A percentile compares a stretch with the other conserved stretches of the same genome.
Conservation (phyloP, 768 basidiomycete species). For the Leucocoprinus leucothites region DNA sequence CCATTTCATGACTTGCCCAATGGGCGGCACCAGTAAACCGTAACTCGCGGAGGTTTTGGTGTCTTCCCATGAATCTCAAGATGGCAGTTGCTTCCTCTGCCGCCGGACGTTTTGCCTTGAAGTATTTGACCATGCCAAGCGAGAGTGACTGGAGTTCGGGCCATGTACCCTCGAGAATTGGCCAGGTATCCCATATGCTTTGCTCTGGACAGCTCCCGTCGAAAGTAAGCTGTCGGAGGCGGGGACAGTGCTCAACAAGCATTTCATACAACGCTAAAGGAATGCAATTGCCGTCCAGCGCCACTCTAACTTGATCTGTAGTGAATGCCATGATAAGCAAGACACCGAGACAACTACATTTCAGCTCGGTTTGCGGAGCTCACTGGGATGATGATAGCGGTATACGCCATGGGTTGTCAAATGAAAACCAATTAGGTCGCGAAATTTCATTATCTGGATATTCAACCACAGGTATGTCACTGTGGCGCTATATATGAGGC, state of each 20-base stretch:
- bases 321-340: background rate
- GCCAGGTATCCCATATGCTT: constrained; percentile 3
- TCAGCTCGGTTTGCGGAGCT: background rate
- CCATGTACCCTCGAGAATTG: background rate
- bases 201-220: constrained; percentile 3
- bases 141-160: background rate
- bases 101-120: background rate
- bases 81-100: background rate
- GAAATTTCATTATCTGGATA: background rate
- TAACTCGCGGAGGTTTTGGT: background rate
- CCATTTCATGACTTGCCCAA: background rate
- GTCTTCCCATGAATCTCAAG: background rate
- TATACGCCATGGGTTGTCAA: background rate
- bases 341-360: background rate
- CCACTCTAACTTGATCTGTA: background rate
- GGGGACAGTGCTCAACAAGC: background rate
- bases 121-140: background rate
- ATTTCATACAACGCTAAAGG: background rate
- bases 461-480: background rate
- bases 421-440: background rate
- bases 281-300: background rate
- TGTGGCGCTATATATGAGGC: background rate
- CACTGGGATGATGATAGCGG: constrained; percentile 1
- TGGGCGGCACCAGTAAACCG: background rate
- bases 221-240: constrained; percentile 1